Evolutionary conservation across 352 stramenopile genomes (phyloP), one percentile per base, ranked within the genome.

Genomic region (Elongisporangium senticosum): DNA sequence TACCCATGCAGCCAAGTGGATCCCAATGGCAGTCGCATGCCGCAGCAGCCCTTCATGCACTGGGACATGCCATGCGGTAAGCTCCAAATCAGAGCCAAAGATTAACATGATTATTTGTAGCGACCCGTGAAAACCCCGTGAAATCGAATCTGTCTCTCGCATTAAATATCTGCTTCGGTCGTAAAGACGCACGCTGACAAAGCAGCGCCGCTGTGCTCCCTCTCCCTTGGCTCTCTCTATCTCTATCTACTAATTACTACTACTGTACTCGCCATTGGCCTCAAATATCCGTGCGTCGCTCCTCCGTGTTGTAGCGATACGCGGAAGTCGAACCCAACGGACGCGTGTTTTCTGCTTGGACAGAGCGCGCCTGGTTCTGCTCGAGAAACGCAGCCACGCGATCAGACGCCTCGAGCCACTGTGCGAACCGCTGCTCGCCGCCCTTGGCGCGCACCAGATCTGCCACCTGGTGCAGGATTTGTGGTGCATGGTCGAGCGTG

Each of bases 251-350:
- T 43, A 17, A 26, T 6, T 39, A 39, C 28, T 39, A 39, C 11
- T 43, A 43, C 33, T 43, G 33, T 43, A 43, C 33, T 43, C 33
- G 33, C 33, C 11, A 15, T 17, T 43, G 33, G 33, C 8, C 11
- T 43, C 33, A 89, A 64, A 89, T 87, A 68, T 89, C 76, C 8
- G 76, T 86, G 20, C 70, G 65, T 17, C 79, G 76, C 63, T 89
- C 79, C 59, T 86, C 68, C 0, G 79, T 89, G 59, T 84, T 83
- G 61, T 87, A 84, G 23, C 71, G 65, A 59, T 83, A 77, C 48
- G 58, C 57, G 37, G 59, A 58, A 15, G 49, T 56, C 21, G 33
- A 43, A 43, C 33, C 33, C 33, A 43, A 43, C 33, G 33, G 48
- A 51, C 64, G 53, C 61, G 14, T 19, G 56, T 3, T 53, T 56